Evolutionary conservation across 2,329 filamentous ascomycete species (phyloP).

Genomic region (Cladosporium sp.): DNA sequence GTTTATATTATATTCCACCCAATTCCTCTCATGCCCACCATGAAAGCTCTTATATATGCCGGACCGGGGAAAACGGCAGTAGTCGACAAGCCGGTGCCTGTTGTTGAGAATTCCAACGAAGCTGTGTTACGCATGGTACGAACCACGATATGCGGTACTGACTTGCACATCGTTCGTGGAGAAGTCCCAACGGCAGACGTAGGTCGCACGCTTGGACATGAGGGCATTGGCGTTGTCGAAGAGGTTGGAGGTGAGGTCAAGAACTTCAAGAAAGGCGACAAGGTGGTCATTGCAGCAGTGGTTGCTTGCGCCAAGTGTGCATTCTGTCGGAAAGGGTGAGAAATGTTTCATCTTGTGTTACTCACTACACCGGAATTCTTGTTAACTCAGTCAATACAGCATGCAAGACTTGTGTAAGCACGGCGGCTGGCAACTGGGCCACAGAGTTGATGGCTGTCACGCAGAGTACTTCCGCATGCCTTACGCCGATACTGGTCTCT

Average conservation of each 20-base stretch:
- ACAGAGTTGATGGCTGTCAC: constrained; percentile 52
- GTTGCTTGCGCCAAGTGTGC: constrained; percentile 49
- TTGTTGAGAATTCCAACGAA: constrained; percentile 21
- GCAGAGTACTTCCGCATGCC: constrained; percentile 55
- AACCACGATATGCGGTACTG: constrained; percentile 33
- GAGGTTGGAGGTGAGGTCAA: constrained; percentile 43
- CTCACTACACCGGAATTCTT: no score
- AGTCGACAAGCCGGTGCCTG: constrained; percentile 23
- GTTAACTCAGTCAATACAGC: constrained; percentile 23
- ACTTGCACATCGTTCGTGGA: constrained; percentile 54
- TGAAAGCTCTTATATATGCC: constrained; percentile 25
- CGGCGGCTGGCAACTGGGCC: constrained; percentile 54
- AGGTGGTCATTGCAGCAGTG: constrained; percentile 44
- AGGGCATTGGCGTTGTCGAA: constrained; percentile 50
- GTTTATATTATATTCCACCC: no score
- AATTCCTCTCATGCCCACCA: neutral
- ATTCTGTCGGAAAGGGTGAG: constrained; percentile 39
- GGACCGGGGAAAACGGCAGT: constrained; percentile 24
- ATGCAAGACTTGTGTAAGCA: constrained; percentile 52
- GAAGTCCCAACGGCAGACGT: constrained; percentile 47
- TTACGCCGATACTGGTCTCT: constrained; percentile 47
- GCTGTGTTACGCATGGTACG: constrained; percentile 37
- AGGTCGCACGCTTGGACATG: constrained; percentile 50
- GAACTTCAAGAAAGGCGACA: constrained; percentile 48
- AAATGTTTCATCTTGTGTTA: neutral